phyloP scores from a whole-genome alignment of 2,329 filamentous ascomycete species.

The Keithomyces neogunnii region DNA sequence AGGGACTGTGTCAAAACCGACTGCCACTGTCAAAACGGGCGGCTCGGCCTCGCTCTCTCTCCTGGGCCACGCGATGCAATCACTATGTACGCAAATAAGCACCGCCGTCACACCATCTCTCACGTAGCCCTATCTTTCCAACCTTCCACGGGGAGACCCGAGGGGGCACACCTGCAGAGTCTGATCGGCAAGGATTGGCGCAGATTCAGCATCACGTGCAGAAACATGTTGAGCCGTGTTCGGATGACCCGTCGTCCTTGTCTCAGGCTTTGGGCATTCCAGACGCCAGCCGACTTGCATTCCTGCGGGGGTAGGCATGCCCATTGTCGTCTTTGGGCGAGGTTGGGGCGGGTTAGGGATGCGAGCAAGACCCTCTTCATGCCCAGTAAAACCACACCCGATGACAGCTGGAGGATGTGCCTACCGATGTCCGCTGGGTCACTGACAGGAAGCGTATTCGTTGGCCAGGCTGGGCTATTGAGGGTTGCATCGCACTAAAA shows the following conservation, averaged over 20 bases:
- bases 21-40: background rate
- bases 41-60: background rate
- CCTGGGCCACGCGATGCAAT: background rate
- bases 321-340: conserved; percentile 27
- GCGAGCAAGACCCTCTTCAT: conserved; percentile 1
- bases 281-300: conserved; percentile 18
- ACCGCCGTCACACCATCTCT: background rate
- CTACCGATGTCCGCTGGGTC: background rate
- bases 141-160: conserved; percentile 3
- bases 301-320: conserved; percentile 14
- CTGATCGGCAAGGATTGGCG: conserved; percentile 7
- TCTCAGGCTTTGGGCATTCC: conserved; percentile 28
- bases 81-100: background rate
- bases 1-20: conserved; percentile 7
- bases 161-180: conserved; percentile 11
- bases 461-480: background rate
- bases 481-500: background rate
- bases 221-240: conserved; percentile 14
- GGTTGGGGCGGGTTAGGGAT: conserved; percentile 15
- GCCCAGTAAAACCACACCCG: conserved; percentile 4
- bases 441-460: too few species aligned
- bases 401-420: conserved; percentile 5
- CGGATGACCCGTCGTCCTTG: conserved; percentile 24
- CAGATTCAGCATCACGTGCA: conserved; percentile 17
- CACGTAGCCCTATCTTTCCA: conserved; percentile 2